These are phyloP conservation scores for Spencermartinsiella europaea DNA, from an alignment of 805 yeast species.

Conservation along the genomic window DNA sequence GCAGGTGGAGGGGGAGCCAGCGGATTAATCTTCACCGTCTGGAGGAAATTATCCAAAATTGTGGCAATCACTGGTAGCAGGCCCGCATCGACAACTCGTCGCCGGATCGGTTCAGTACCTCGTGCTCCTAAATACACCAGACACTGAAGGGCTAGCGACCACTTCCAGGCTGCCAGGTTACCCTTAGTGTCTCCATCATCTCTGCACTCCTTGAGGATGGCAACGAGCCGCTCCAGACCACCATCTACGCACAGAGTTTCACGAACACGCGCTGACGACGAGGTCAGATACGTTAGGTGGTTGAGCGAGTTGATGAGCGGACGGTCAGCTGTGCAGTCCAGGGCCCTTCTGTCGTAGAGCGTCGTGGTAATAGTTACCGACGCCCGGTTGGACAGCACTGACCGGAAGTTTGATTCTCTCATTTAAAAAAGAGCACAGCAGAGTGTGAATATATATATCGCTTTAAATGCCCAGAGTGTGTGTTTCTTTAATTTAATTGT, in stretches of 20 bases:
- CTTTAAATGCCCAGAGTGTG: too few relatives aligned
- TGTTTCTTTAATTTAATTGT: too few relatives aligned
- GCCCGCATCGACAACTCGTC: slow-evolving; percentile 86
- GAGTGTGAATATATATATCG: neutral
- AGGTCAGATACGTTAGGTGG: slow-evolving; percentile 80
- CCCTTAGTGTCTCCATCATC: slow-evolving; percentile 15
- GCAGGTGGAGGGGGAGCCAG: too few relatives aligned
- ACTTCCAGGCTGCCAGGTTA: slow-evolving; percentile 84
- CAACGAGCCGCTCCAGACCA: slow-evolving; percentile 82
- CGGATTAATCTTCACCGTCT: slow-evolving; percentile 4
- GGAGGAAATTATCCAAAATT: slow-evolving; percentile 77
- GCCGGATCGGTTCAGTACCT: slow-evolving; percentile 81
- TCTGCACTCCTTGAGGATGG: slow-evolving; percentile 78
- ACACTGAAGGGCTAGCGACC: slow-evolving; percentile 94
- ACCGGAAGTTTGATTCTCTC: slow-evolving; percentile 87
- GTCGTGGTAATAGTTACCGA: slow-evolving; percentile 88
- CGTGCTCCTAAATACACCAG: slow-evolving; percentile 86
- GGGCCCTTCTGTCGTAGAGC: slow-evolving; percentile 84
- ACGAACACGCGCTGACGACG: slow-evolving; percentile 81
- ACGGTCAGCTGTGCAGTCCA: slow-evolving; percentile 82
- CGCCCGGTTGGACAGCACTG: slow-evolving; percentile 75
- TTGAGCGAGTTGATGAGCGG: slow-evolving; percentile 90
- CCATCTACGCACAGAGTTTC: slow-evolving; percentile 89
- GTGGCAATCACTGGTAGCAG: slow-evolving; percentile 88
- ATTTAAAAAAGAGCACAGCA: slow-evolving; percentile 34